Percentiles rank a stretch among this genome's conserved stretches.
Evolutionary conservation across 208 protist species (phyloP).

Genomic region (Trypanosoma scelopori): DNA sequence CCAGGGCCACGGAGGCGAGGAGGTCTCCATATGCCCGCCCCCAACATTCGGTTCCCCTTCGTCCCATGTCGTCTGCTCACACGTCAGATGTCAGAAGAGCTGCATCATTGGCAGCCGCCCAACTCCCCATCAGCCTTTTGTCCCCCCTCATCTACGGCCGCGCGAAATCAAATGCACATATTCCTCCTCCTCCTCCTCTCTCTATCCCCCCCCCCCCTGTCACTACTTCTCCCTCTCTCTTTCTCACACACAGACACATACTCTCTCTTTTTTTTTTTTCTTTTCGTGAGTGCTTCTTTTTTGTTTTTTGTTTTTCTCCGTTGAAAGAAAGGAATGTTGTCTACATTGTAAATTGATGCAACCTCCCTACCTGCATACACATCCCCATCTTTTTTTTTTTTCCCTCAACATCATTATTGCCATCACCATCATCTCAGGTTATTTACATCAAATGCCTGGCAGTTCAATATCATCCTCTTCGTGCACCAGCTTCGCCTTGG

Average conservation of each 20-base stretch:
- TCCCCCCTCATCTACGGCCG: too few species aligned
- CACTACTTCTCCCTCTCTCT: background rate
- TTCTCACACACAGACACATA: background rate
- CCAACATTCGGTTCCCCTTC: too few species aligned
- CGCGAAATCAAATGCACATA: too few species aligned
- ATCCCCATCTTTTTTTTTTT: slow-evolving; percentile 8
- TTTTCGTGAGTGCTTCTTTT: background rate
- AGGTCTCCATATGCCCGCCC: too few species aligned
- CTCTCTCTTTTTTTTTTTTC: background rate
- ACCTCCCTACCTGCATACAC: background rate
- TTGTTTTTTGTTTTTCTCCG: background rate
- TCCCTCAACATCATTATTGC: background rate
- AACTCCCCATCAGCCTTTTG: too few species aligned
- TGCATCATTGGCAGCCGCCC: too few species aligned
- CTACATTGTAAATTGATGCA: slow-evolving; percentile 1
- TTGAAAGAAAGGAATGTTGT: background rate
- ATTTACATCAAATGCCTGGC: slow-evolving; percentile 57
- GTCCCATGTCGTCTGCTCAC: too few species aligned
- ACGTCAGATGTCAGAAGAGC: too few species aligned
- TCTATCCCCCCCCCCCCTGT: too few species aligned
- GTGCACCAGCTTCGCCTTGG: slow-evolving; percentile 32
- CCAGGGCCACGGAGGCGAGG: too few species aligned
- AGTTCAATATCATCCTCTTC: slow-evolving; percentile 76
- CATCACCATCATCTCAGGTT: too few species aligned
- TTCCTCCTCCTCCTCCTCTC: too few species aligned